These are phyloP conservation scores for Vanderwaltozyma tropicalis DNA, from an alignment of 805 yeast genomes.

Conservation along the genomic window DNA sequence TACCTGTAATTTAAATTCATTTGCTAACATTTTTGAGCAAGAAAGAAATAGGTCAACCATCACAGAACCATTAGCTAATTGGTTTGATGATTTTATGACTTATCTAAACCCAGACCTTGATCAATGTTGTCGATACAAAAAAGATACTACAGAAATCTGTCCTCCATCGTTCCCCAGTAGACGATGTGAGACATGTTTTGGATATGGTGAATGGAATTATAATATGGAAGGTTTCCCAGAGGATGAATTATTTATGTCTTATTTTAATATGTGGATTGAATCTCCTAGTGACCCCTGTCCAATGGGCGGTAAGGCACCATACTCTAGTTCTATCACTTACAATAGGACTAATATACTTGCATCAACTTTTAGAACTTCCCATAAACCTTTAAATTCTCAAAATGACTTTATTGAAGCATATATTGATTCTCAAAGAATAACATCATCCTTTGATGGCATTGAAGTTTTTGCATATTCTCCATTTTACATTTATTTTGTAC, in stretches of 20 bases:
- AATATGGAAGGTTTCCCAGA: slow-evolving; percentile 79
- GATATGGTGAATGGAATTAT: slow-evolving; percentile 52
- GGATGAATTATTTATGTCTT: slow-evolving; percentile 57
- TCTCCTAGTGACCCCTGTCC: slow-evolving; percentile 87
- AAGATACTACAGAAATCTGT: slow-evolving; percentile 50
- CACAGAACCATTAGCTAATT: slow-evolving; percentile 75
- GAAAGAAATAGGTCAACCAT: slow-evolving; percentile 68
- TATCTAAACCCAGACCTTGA: slow-evolving; percentile 83
- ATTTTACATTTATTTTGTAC: slow-evolving; percentile 87
- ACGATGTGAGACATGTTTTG: slow-evolving; percentile 65
- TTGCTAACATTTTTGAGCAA: slow-evolving; percentile 74
- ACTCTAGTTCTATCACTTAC: slow-evolving; percentile 46
- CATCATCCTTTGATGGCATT: slow-evolving; percentile 44
- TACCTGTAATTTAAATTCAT: slow-evolving; percentile 66
- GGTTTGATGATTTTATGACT: slow-evolving; percentile 85
- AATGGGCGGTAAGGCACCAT: slow-evolving; percentile 91
- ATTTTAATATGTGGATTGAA: slow-evolving; percentile 71
- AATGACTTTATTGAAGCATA: slow-evolving; percentile 75
- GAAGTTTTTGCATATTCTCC: slow-evolving; percentile 85
- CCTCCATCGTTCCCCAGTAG: slow-evolving; percentile 48
- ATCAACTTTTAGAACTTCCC: slow-evolving; percentile 71
- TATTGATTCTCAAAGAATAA: slow-evolving; percentile 57
- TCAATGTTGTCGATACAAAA: slow-evolving; percentile 71
- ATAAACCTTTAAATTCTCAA: slow-evolving; percentile 71
- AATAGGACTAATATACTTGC: slow-evolving; percentile 38